Evolutionary conservation across 305 asterid species (phyloP), one percentile per base, ranked within the genome.

Genomic region (Ruellia speciosa): DNA sequence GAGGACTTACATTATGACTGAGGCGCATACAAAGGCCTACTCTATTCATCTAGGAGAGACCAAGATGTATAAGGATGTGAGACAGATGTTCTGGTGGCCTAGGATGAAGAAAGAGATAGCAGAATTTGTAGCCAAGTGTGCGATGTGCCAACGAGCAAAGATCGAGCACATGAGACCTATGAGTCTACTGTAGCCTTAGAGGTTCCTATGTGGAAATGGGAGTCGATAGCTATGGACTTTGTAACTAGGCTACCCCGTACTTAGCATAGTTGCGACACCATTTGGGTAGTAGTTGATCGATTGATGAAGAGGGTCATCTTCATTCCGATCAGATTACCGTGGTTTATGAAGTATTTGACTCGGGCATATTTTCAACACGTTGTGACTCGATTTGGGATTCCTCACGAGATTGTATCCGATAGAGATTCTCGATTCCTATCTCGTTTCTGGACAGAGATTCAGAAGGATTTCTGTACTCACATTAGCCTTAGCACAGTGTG

Each of bases 381-480:
- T 3, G n/a, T n/a, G n/a, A n/a, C n/a, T n/a, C n/a, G n/a, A n/a
- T n/a, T n/a, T n/a, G n/a, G n/a, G n/a, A n/a, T n/a, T n/a, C n/a
- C n/a, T n/a, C n/a, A n/a, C n/a, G n/a, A n/a, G n/a, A n/a, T n/a
- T n/a, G n/a, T n/a, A n/a, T n/a, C n/a, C n/a, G n/a, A n/a, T n/a
- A n/a, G n/a, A n/a, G n/a, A n/a, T n/a, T n/a, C n/a, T n/a, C 12
- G 49, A 45, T 45, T 45, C 49, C 49, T 45, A 45, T 45, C 49
- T 11, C 12, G 14, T 45, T 45, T 45, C 49, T 8, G 49, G 8
- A 45, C 4, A 45, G 14, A 16, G 14, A 14, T 45, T 3, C 49
- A 45, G 8, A 45, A 45, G 49, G 49, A 45, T 45, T 45, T 45
- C 49, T 45, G 1, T 16, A 14, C 4, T 45, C 14, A 16, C 12